Base-by-base conservation (phyloP, 306 rosid species). In the Herpetospermum pedunculosum region DNA sequence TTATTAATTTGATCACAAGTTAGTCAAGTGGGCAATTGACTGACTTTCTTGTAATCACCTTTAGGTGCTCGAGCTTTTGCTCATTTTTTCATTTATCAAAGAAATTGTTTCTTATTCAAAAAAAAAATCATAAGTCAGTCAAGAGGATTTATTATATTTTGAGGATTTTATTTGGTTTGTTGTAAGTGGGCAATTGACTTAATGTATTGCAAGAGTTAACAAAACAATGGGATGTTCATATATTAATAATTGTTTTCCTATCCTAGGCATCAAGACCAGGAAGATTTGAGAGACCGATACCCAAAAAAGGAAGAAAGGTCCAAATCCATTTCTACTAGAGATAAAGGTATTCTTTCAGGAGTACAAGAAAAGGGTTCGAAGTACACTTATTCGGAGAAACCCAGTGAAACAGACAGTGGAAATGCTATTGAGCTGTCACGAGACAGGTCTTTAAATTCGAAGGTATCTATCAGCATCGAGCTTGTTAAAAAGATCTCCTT, bases 401-500 rank as follows among this genome's bases (percentile, higher is more conserved):
- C 87, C 38, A 57, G 35, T 85, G 92, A 93, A 83, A 53, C 80
- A 65, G 98, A 93, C 52, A 95, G 88, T 46, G 53, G 55, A 76
- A 76, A 79, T 77, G 77, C 80, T 7, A 92, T 84, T 47, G 98
- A 94, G 62, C 78, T 85, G 63, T 77, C 86, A 78, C 83, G 80
- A 65, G 98, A 94, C 76, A 94, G 88, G 83, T 75, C 96, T 79
- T 85, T 89, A 32, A 82, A 89, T 78, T 87, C 92, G 30, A 94
- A 89, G 90, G 97, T 92, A 63, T 89, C 92, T 69, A 68, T 68
- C 73, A 68, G 91, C 92, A n/a, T 77, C 77, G 86, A 86, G 91
- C 77, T 76, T 85, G 81, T 44, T 71, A 37, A 92, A 94, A 80
- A 83, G 90, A 79, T 94, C 92, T 82, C 96, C 92, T 72, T 85